These are phyloP conservation scores for Hemileia vastatrix DNA, from an alignment of 1,284 basidiomycete genomes.

Conservation along the genomic window DNA sequence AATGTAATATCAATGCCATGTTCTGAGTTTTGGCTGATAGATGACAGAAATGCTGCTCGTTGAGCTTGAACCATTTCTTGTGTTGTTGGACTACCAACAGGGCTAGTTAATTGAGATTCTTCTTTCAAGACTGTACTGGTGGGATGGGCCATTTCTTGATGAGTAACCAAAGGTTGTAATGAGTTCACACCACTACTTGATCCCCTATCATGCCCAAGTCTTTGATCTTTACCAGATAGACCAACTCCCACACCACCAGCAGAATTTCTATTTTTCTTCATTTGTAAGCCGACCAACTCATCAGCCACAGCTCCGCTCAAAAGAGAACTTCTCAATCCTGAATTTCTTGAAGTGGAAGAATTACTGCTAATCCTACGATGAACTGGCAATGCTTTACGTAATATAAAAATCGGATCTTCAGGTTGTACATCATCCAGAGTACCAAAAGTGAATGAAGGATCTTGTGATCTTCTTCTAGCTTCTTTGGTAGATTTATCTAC, in stretches of 20 bases:
- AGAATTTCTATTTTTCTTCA: conserved; percentile 8
- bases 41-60: conserved; percentile 68
- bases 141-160: not conserved
- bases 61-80: conserved; percentile 90
- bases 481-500: conserved; percentile 56
- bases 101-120: too few relatives aligned
- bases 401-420: conserved; percentile 77
- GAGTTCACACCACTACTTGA: conserved; percentile 47
- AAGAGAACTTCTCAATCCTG: conserved; percentile 18
- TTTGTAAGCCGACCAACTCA: conserved; percentile 27
- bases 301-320: conserved; percentile 26
- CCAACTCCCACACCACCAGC: not conserved
- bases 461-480: conserved; percentile 74
- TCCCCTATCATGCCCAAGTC: conserved; percentile 31
- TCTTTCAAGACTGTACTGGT: too few relatives aligned
- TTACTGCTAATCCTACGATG: conserved; percentile 21
- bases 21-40: conserved; percentile 68
- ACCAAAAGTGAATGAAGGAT: conserved; percentile 63
- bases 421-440: conserved; percentile 62
- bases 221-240: not conserved
- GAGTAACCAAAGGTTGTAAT: conserved; percentile 1
- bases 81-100: conserved; percentile 17
- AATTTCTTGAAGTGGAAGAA: conserved; percentile 19
- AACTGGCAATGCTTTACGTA: conserved; percentile 47
- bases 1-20: conserved; percentile 78